Percentiles rank a stretch among this genome's conserved stretches.
Evolutionary conservation across 2,329 filamentous ascomycete genomes (phyloP).

Genomic region (Meredithiella fracta): DNA sequence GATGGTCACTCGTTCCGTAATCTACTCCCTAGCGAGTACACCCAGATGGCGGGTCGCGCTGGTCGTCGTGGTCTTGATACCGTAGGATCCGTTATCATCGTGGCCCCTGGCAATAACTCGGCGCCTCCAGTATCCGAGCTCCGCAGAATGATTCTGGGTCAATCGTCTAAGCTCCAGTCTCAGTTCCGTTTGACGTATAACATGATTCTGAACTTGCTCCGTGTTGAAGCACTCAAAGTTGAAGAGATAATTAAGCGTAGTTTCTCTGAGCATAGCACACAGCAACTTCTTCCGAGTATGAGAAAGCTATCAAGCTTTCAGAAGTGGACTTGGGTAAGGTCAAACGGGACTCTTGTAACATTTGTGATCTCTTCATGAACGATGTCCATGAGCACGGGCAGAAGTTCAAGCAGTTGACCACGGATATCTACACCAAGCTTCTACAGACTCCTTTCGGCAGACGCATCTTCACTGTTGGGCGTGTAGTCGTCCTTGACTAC

Average conservation of each 20-base stretch:
- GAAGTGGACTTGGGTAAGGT: conserved; percentile 85
- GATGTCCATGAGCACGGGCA: conserved; percentile 68
- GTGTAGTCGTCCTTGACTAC: conserved; percentile 70
- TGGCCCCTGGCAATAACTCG: conserved; percentile 67
- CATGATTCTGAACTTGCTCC: conserved; percentile 92
- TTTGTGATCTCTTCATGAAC: conserved; percentile 68
- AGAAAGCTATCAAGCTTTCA: conserved; percentile 82
- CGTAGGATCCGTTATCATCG: conserved; percentile 88
- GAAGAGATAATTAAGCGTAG: conserved; percentile 99
- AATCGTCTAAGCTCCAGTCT: conserved; percentile 85
- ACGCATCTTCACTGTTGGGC: conserved; percentile 57
- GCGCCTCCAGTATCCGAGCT: conserved; percentile 72
- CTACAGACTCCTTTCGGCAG: conserved; percentile 69
- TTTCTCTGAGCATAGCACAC: conserved; percentile 95
- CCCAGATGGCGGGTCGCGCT: conserved; percentile 93
- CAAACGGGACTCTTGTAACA: conserved; percentile 65
- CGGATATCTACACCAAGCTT: conserved; percentile 61
- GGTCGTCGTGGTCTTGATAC: conserved; percentile 83
- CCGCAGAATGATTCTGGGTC: conserved; percentile 86
- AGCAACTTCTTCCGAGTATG: conserved; percentile 89
- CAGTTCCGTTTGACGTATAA: conserved; percentile 98
- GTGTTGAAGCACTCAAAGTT: conserved; percentile 92
- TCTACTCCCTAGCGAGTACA: conserved; percentile 86
- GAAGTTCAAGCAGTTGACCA: conserved; percentile 62
- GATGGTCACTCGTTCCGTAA: conserved; percentile 87